Conservation (phyloP, 2,329 filamentous ascomycete species). For the Nannizziopsis arthrosporioides region DNA sequence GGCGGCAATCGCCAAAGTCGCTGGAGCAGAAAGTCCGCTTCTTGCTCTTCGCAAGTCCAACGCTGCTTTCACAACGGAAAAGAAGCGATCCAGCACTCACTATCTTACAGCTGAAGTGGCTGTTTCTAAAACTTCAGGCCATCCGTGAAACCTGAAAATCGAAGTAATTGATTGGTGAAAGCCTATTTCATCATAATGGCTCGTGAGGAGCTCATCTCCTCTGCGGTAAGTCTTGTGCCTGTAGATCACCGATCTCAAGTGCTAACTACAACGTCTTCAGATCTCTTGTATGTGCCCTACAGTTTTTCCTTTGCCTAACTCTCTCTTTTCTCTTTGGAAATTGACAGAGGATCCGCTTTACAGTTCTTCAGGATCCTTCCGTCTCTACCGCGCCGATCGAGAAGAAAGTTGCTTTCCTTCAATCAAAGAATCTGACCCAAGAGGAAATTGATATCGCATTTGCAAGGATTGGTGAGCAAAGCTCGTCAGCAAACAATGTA, state of each 20-base stretch:
- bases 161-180: neutral
- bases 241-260: conserved; percentile 11
- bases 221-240: conserved; percentile 50
- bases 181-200: conserved; percentile 53
- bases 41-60: no score
- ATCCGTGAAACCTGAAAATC: neutral
- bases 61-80: no score
- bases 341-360: conserved; percentile 3
- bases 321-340: neutral
- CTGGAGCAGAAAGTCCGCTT: conserved; percentile 1
- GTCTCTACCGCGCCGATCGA: conserved; percentile 83
- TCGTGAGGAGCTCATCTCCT: conserved; percentile 83
- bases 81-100: no score
- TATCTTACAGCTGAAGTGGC: neutral
- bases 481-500: conserved; percentile 34
- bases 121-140: neutral
- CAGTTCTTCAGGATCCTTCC: conserved; percentile 87
- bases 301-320: neutral
- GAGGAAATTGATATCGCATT: conserved; percentile 86
- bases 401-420: conserved; percentile 82
- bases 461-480: conserved; percentile 56
- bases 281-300: conserved; percentile 39
- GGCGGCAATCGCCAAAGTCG: neutral
- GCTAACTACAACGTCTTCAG: conserved; percentile 26
- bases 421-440: conserved; percentile 92